These are phyloP conservation scores for Ganoderma boninense DNA, from an alignment of 1,284 basidiomycete species.

Conservation along the genomic window DNA sequence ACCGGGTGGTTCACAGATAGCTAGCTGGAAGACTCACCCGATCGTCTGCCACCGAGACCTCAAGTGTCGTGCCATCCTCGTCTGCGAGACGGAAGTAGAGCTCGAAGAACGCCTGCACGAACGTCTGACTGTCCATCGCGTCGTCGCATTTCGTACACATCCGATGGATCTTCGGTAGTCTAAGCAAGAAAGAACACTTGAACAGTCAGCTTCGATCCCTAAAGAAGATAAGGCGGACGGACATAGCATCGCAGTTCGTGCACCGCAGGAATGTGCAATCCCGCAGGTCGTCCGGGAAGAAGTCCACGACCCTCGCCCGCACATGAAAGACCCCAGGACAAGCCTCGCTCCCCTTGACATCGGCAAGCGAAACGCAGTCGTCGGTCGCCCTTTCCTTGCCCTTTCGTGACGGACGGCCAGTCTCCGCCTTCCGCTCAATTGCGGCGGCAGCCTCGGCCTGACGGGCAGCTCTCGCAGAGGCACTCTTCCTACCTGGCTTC, in stretches of 20 bases:
- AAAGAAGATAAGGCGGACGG: slow-evolving; percentile 27
- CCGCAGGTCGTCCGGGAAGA: slow-evolving; percentile 57
- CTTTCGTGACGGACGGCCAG: not conserved
- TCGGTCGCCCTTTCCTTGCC: slow-evolving; percentile 8
- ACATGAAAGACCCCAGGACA: slow-evolving; percentile 54
- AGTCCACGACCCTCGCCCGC: slow-evolving; percentile 61
- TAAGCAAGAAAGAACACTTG: slow-evolving; percentile 33
- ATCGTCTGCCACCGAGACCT: slow-evolving; percentile 52
- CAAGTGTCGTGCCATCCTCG: slow-evolving; percentile 48
- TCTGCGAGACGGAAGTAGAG: slow-evolving; percentile 62
- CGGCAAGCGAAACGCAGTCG: slow-evolving; percentile 45
- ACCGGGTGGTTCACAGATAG: not conserved
- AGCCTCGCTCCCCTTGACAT: slow-evolving; percentile 45
- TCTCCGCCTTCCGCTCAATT: not conserved
- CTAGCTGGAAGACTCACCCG: slow-evolving; percentile 20
- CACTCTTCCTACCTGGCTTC: slow-evolving; percentile 20
- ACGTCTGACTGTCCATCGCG: slow-evolving; percentile 51
- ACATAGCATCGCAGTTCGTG: slow-evolving; percentile 60
- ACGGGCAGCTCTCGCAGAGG: slow-evolving; percentile 18
- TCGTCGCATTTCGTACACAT: slow-evolving; percentile 62
- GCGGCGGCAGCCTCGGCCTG: slow-evolving; percentile 14
- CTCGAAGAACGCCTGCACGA: slow-evolving; percentile 54
- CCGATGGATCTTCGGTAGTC: slow-evolving; percentile 51
- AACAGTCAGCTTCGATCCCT: not conserved
- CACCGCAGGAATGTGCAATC: slow-evolving; percentile 60